These are phyloP conservation scores for Ophiostoma piceae DNA, from an alignment of 2,329 filamentous ascomycete genomes.

Conservation along the genomic window DNA sequence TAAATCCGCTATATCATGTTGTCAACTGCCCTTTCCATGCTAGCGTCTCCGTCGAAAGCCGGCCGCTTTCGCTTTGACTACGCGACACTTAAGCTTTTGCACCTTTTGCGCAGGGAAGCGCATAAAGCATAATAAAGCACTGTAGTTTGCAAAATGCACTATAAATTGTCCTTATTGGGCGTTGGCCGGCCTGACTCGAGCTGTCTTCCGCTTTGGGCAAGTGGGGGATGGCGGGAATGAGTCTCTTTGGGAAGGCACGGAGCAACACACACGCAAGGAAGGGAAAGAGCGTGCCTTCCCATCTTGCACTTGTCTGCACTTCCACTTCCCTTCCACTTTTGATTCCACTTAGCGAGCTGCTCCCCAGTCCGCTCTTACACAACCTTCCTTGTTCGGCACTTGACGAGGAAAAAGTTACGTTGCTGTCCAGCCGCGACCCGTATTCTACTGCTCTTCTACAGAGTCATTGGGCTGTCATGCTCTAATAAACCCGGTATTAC, in stretches of 20 bases:
- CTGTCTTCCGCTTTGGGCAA: slow-evolving; percentile 21
- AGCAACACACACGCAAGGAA: neutral
- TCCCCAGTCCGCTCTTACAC: slow-evolving; percentile 13
- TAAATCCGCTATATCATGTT: slow-evolving; percentile 1
- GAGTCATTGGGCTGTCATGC: neutral
- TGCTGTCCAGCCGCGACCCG: slow-evolving; percentile 12
- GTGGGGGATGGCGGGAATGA: slow-evolving; percentile 17
- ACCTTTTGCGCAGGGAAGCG: neutral
- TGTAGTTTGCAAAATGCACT: neutral
- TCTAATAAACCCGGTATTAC: neutral
- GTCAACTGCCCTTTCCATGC: slow-evolving; percentile 11
- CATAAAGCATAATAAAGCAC: slow-evolving; percentile 2
- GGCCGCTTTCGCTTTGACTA: slow-evolving; percentile 1
- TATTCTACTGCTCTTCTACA: neutral
- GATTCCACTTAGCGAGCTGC: neutral
- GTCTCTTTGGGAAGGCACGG: slow-evolving; percentile 16
- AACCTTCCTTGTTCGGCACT: slow-evolving; percentile 24
- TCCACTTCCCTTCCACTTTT: neutral
- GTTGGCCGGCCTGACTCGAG: slow-evolving; percentile 16
- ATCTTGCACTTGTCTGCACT: neutral
- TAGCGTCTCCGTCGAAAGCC: slow-evolving; percentile 16
- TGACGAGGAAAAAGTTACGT: slow-evolving; percentile 9
- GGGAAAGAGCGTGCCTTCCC: neutral
- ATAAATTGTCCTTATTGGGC: neutral
- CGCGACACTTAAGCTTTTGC: neutral